Evolutionary conservation across 352 stramenopile species (phyloP), one percentile per base, ranked within the genome.

Genomic region (Halophytophthora batemanensis): DNA sequence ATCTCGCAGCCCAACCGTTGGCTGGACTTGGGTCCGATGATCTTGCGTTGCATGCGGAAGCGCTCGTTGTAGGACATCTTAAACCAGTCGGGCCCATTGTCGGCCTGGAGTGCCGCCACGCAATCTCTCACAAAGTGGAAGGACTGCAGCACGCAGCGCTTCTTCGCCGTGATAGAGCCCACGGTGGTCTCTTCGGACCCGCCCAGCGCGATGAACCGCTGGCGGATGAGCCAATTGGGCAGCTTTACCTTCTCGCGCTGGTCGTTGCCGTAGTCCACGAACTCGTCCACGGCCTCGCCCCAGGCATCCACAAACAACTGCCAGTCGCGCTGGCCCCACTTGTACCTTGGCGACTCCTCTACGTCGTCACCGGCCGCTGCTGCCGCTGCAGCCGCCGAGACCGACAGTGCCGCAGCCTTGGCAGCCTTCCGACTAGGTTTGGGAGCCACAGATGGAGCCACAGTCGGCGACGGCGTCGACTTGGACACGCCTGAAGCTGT

Each of bases 161-260:
- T 77, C 61, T 69, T 74, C 33, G 57, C 57, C 17, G 64, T 71
- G 29, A 74, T 71, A 4, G 53, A 68, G 6, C 59, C 67, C 12
- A 77, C 64, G 2, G 53, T 63, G 39, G 59, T 66, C 25, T 77
- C 64, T 14, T 35, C 14, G 0, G 53, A 57, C 17, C 67, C 67
- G 15, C 67, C 67, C 1, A 63, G 21, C 0, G 23, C 50, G 4
- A 74, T 52, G 31, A 70, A 77, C 47, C 63, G 66, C 46, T 77
- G 67, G 22, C 56, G 64, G 31, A 77, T 66, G 14, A 74, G 48
- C 67, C 67, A 77, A 17, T 71, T 77, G 13, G 67, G 67, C 19
- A 77, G 47, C 41, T 74, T 77, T 2, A 71, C 50, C 40, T 60
- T 69, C 51, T 74, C 67, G 22, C 59, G 37, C 1, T 52, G 39